Percentiles rank a stretch among this genome's conserved stretches.
Evolutionary conservation across 148 eudicot species (phyloP).

Genomic region (Nyssa sinensis): DNA sequence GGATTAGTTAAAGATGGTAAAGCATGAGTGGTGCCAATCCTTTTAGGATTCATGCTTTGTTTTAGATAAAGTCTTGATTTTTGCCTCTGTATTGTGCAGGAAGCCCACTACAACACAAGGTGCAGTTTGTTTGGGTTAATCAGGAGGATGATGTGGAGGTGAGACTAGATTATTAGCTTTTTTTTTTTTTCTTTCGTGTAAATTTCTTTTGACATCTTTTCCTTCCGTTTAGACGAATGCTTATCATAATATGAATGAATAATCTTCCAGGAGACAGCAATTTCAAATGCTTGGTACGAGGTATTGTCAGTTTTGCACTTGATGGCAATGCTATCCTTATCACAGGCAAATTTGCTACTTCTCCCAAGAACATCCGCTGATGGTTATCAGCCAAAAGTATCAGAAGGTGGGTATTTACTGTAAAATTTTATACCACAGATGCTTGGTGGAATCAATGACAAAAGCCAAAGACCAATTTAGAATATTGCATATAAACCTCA

Average conservation of each 20-base stretch:
- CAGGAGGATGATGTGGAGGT: conserved; percentile 96
- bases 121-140: conserved; percentile 87
- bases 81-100: conserved; percentile 45
- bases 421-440: conserved; percentile 1
- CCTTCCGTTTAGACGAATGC: not conserved
- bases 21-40: not conserved
- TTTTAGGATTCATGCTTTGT: not conserved
- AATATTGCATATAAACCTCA: too few species aligned
- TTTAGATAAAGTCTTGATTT: conserved; percentile 5
- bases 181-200: not conserved
- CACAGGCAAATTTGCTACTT: conserved; percentile 89
- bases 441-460: not conserved
- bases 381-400: conserved; percentile 87
- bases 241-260: conserved; percentile 6
- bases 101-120: conserved; percentile 82
- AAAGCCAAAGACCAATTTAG: not conserved
- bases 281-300: conserved; percentile 96
- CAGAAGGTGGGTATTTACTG: conserved; percentile 69
- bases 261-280: conserved; percentile 70
- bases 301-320: conserved; percentile 88
- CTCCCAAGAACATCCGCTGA: conserved; percentile 89
- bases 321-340: conserved; percentile 81
- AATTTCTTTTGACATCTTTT: not conserved
- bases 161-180: conserved; percentile 13
- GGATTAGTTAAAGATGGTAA: conserved; percentile 98